Evolutionary conservation across 2,329 filamentous ascomycete genomes (phyloP), one percentile per base, ranked within the genome.

Genomic region (Aspergillus jensenii): DNA sequence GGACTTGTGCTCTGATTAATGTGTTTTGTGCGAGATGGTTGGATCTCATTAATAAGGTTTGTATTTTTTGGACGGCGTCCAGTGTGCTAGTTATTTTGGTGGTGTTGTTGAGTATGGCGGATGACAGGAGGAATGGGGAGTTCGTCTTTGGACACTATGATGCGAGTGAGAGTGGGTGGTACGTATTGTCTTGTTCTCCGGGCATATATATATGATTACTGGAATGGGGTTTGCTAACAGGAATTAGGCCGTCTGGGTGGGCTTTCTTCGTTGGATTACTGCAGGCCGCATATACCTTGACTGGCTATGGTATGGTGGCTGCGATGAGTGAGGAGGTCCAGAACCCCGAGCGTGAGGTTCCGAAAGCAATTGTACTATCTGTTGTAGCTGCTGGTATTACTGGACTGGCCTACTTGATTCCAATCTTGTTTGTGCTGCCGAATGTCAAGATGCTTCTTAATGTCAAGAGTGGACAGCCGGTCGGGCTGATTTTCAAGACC

Each of bases 351-450:
- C 81, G 84, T 55, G 87, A 90, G 73, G 87, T 90, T 0, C 88
- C 87, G 47, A 87, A 85, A 68, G 88, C 87, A 52, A 90, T 90
- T 65, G 86, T 90, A 1, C 74, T 89, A 37, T 89, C 87, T 0
- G 87, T 90, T 2, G 84, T 84, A 1, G 86, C 86, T 0, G 87
- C 86, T 0, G 86, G 85, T 31, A 65, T 90, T 43, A 90, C 87
- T 0, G 87, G 87, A 6, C 69, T 88, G 8, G 71, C 86, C 62
- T 92, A 90, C 72, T 73, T 92, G 14, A 84, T 93, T 44, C 89
- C 89, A 0, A 82, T 93, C 62, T 81, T 93, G 25, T 92, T 93
- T 71, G 87, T 91, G 37, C 79, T 93, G 27, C 89, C 90, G 0
- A 82, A 89, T 50, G 82, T 92, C 6, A 66, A 84, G 61, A 74